These are phyloP conservation scores for Acanthamoeba castellanii DNA, from an alignment of 208 protist species.

Conservation along the genomic window DNA sequence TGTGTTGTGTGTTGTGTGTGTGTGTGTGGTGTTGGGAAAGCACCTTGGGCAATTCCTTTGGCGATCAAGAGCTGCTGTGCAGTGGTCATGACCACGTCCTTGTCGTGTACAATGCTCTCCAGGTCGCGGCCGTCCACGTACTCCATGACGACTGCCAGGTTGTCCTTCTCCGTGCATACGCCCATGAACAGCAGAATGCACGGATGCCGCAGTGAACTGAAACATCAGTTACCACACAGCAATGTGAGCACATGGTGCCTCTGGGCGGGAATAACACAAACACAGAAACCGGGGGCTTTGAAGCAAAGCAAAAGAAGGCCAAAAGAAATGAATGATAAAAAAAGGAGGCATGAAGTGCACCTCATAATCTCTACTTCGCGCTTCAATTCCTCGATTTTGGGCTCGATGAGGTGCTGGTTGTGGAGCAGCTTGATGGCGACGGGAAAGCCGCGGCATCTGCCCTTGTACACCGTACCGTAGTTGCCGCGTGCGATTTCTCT, in stretches of 20 bases:
- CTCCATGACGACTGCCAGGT: slow-evolving; percentile 86
- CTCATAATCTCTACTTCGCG: slow-evolving; percentile 64
- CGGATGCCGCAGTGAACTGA: slow-evolving; percentile 79
- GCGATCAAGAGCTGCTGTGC: slow-evolving; percentile 41
- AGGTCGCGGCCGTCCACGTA: slow-evolving; percentile 74
- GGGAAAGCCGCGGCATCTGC: slow-evolving; percentile 30
- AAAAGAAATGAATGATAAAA: not conserved
- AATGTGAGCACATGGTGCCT: not conserved
- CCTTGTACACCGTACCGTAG: slow-evolving; percentile 65
- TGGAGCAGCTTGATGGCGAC: slow-evolving; percentile 71
- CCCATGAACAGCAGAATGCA: slow-evolving; percentile 87
- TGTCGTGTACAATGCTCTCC: slow-evolving; percentile 39
- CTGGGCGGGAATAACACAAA: not conserved
- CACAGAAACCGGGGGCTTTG: not conserved
- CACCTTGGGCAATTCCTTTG: slow-evolving; percentile 57
- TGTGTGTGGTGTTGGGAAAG: too few relatives aligned
- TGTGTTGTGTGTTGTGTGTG: too few relatives aligned
- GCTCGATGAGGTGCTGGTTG: slow-evolving; percentile 66
- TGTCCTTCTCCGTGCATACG: slow-evolving; percentile 81
- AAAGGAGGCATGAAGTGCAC: not conserved
- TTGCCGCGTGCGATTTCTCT: slow-evolving; percentile 7
- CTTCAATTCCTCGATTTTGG: slow-evolving; percentile 68
- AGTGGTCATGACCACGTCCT: slow-evolving; percentile 29
- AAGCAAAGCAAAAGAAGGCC: not conserved
- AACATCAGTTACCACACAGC: not conserved